Evolutionary conservation across 164 flowering plant genomes (phyloP), one percentile per base, ranked within the genome.

Genomic region (Pachysandra terminalis): DNA sequence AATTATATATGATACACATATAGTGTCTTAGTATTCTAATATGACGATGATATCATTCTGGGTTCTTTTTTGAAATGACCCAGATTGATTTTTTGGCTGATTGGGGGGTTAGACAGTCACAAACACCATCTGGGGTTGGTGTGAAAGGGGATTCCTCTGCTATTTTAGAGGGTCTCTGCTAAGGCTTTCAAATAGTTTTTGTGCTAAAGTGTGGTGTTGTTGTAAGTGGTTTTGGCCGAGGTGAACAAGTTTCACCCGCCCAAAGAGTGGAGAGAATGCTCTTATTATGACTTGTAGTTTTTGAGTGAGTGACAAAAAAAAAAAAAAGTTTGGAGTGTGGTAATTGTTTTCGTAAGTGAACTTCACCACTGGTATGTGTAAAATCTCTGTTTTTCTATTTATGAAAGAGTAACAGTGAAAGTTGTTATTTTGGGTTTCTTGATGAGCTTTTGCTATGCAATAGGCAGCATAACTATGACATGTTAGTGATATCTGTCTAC

Each of bases 1-100:
- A 3, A 9, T 21, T 19, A 22, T n/a, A 0, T 19, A 2, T 55
- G 21, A 21, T 55, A 53, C 5, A 53, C n/a, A 55, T 22, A 21
- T 3, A 9, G 21, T 55, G 26, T 22, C 9, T n/a, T 55, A n/a
- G 0, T 55, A 19, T 55, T 55, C 9, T n/a, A 0, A 55, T 19
- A 23, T 53, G n/a, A 53, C 9, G 45, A 10, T 19, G 21, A 55
- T 55, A 55, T 55, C 58, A 55, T 21, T 14, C 14, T 8, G 25
- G 68, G 40, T 48, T 27, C 41, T 63, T 45, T 65, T 65, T 65
- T 35, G 57, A 64, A 65, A 65, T 65, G 59, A 37, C 59, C 13
- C 68, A 14, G 19, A 55, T 53, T 65, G 68, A 55, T 65, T 56
- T 35, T 27, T 25, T 63, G 25, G 6, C 51, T 16, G 37, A 49